Conservation (phyloP, 306 rosid species). For the Medicago lupulina region DNA sequence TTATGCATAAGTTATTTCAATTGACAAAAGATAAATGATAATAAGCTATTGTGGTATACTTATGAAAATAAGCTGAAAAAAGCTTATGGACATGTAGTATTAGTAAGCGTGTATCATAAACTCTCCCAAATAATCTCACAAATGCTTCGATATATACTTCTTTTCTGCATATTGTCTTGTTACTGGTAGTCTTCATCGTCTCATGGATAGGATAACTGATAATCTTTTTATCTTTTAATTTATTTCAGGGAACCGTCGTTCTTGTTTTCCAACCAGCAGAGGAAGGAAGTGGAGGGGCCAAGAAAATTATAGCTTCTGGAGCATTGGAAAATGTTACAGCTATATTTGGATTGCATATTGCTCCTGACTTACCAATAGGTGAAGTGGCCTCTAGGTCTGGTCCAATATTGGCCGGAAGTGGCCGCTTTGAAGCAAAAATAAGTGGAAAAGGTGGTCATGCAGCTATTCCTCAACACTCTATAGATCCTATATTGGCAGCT, state of each 20-base stretch:
- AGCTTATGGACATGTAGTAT: too few species aligned
- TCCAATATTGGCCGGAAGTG: conserved; percentile 71
- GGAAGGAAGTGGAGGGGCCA: conserved; percentile 88
- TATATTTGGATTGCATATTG: conserved; percentile 76
- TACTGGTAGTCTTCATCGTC: conserved; percentile 18
- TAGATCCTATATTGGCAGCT: conserved; percentile 87
- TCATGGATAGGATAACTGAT: conserved; percentile 3
- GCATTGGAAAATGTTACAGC: conserved; percentile 78
- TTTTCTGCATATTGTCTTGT: neutral
- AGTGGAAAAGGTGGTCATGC: conserved; percentile 95
- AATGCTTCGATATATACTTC: neutral
- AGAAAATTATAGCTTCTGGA: conserved; percentile 63
- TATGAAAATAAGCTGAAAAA: too few species aligned
- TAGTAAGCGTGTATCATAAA: too few species aligned
- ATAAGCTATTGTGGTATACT: too few species aligned
- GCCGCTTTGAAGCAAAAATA: conserved; percentile 80
- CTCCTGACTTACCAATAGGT: conserved; percentile 55
- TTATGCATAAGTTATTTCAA: too few species aligned
- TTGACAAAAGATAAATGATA: too few species aligned
- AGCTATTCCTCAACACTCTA: conserved; percentile 80
- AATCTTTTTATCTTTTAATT: conserved; percentile 5
- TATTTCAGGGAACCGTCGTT: conserved; percentile 76
- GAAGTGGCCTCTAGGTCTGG: conserved; percentile 71
- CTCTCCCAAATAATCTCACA: too few species aligned
- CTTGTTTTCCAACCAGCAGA: conserved; percentile 98